phyloP scores from a whole-genome alignment of 306 rosid genomes.

The Cyamopsis tetragonoloba region DNA sequence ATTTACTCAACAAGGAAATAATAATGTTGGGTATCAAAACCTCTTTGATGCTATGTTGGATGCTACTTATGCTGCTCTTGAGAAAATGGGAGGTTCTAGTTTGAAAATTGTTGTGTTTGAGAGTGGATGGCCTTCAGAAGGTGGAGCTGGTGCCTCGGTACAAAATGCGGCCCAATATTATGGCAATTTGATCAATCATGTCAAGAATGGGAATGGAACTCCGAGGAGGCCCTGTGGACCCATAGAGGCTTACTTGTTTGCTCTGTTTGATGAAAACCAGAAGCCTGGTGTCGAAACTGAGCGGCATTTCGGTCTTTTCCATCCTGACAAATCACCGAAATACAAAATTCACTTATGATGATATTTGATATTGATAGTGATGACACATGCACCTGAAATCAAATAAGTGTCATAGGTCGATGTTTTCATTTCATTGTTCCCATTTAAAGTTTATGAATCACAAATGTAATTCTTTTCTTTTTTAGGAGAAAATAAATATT shows the following conservation, averaged over 20 bases:
- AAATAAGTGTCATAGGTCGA: not conserved
- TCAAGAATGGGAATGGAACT: slow-evolving; percentile 43
- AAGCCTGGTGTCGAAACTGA: slow-evolving; percentile 21
- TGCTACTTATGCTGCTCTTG: slow-evolving; percentile 50
- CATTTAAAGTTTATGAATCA: too few species aligned
- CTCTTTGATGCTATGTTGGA: slow-evolving; percentile 50
- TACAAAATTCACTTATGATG: slow-evolving; percentile 32
- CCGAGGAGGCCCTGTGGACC: slow-evolving; percentile 26
- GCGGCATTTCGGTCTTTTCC: slow-evolving; percentile 40
- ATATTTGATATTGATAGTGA: not conserved
- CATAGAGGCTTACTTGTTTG: slow-evolving; percentile 40
- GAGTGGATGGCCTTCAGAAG: slow-evolving; percentile 70
- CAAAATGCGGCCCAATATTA: slow-evolving; percentile 44
- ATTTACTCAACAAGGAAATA: slow-evolving; percentile 33
- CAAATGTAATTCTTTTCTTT: too few species aligned
- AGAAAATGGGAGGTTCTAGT: slow-evolving; percentile 34
- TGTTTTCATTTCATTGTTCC: too few species aligned
- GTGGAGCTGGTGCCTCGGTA: slow-evolving; percentile 26
- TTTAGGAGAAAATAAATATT: too few species aligned
- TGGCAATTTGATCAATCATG: slow-evolving; percentile 45
- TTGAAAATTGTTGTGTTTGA: slow-evolving; percentile 51
- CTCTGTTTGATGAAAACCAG: slow-evolving; percentile 42
- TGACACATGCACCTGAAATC: not conserved
- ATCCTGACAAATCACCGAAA: slow-evolving; percentile 30
- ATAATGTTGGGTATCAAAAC: slow-evolving; percentile 41